Conservation (phyloP, 768 basidiomycete species). For the Scleroderma bovista region DNA sequence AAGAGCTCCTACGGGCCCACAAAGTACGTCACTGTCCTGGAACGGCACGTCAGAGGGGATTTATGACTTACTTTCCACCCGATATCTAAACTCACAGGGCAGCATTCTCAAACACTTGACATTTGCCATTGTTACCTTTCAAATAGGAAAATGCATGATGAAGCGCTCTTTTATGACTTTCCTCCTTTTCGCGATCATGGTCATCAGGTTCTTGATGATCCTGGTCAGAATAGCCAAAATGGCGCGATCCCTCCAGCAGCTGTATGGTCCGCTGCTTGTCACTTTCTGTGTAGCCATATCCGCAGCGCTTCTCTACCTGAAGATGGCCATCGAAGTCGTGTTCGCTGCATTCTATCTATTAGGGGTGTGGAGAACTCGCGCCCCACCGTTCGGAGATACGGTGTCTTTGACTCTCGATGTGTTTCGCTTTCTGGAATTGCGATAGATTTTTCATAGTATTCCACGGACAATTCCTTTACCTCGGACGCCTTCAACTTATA, state of each 20-base stretch:
- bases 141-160: conserved; percentile 22
- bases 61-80: not conserved
- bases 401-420: conserved; percentile 16
- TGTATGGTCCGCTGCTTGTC: conserved; percentile 21
- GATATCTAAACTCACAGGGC: conserved; percentile 6
- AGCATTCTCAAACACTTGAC: conserved; percentile 20
- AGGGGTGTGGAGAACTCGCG: conserved; percentile 23
- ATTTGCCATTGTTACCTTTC: conserved; percentile 23
- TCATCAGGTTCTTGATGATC: conserved; percentile 23
- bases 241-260: conserved; percentile 19
- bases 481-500: not conserved
- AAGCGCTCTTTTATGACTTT: conserved; percentile 25
- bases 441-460: conserved; percentile 9
- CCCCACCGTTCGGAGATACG: conserved; percentile 21
- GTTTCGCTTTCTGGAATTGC: conserved; percentile 27
- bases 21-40: conserved; percentile 10
- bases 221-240: conserved; percentile 27
- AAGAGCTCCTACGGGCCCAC: conserved; percentile 16
- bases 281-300: conserved; percentile 19
- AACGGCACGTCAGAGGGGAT: too few species aligned
- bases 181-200: conserved; percentile 26
- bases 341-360: conserved; percentile 24
- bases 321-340: conserved; percentile 20
- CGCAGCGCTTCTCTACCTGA: conserved; percentile 23
- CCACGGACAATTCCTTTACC: not conserved